Conservation (phyloP, 768 basidiomycete genomes). For the Mycena kentingensis region DNA sequence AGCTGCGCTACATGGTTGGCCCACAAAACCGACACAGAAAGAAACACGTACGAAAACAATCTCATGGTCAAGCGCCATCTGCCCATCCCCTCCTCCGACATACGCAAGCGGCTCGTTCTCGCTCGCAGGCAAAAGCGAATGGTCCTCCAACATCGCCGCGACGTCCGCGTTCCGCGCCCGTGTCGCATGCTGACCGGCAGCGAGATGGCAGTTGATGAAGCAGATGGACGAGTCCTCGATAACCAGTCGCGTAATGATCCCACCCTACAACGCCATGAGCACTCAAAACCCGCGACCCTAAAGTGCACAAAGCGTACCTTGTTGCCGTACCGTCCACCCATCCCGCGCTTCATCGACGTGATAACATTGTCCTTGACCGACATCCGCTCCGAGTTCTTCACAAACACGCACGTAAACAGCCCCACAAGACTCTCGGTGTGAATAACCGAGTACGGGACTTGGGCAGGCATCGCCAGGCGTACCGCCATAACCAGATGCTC, state of each 20-base stretch:
- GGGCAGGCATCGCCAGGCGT: conserved; percentile 69
- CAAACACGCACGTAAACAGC: conserved; percentile 75
- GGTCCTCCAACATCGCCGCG: conserved; percentile 84
- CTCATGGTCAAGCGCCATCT: conserved; percentile 93
- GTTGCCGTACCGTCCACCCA: conserved; percentile 92
- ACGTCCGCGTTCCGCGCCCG: conserved; percentile 86
- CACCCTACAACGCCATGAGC: conserved; percentile 57
- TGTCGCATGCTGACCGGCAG: conserved; percentile 87
- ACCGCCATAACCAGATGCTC: conserved; percentile 77
- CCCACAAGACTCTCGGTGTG: conserved; percentile 92
- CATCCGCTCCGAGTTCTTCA: conserved; percentile 64
- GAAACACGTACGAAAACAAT: conserved; percentile 73
- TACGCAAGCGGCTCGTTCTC: conserved; percentile 64
- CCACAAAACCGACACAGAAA: neutral
- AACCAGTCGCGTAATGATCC: conserved; percentile 85
- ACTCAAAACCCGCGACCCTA: neutral
- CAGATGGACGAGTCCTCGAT: conserved; percentile 93
- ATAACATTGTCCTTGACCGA: conserved; percentile 68
- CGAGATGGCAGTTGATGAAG: conserved; percentile 95
- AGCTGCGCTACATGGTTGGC: conserved; percentile 46
- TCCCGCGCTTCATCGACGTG: conserved; percentile 87
- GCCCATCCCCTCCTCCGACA: conserved; percentile 89
- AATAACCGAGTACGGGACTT: conserved; percentile 72
- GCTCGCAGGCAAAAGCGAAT: conserved; percentile 59
- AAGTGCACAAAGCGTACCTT: conserved; percentile 58